Percentiles rank a stretch among this genome's conserved stretches.
These are phyloP conservation scores for Penicillium sp. DNA, from an alignment of 2,329 filamentous ascomycete genomes.

Conservation along the genomic window DNA sequence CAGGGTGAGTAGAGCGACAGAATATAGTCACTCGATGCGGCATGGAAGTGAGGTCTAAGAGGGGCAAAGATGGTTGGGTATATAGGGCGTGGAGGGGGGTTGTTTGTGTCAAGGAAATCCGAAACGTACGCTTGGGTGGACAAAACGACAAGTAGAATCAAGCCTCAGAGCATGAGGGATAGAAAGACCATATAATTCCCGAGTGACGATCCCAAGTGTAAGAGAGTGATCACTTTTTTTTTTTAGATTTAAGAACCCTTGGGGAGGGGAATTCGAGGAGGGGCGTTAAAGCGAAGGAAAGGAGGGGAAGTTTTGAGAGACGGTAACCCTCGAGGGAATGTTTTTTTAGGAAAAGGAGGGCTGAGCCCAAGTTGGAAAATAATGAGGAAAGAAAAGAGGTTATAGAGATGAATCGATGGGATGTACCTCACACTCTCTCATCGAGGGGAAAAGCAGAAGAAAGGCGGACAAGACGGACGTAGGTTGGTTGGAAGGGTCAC, in stretches of 20 bases:
- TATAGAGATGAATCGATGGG: slow-evolving; percentile 18
- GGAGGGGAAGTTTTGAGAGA: slow-evolving; percentile 17
- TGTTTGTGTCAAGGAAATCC: slow-evolving; percentile 10
- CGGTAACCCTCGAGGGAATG: slow-evolving; percentile 12
- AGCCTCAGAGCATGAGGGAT: slow-evolving; percentile 28
- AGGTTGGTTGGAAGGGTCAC: slow-evolving; percentile 26
- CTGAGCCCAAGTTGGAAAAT: slow-evolving; percentile 1
- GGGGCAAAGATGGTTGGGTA: slow-evolving; percentile 9
- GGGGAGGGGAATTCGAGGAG: slow-evolving; percentile 18
- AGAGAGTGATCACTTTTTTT: slow-evolving; percentile 13
- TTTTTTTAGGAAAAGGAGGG: background rate
- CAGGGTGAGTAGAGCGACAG: background rate
- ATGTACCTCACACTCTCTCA: slow-evolving; percentile 22
- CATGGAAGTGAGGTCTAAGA: background rate
- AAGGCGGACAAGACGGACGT: slow-evolving; percentile 17
- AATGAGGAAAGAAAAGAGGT: slow-evolving; percentile 1
- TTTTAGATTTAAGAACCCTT: slow-evolving; percentile 17
- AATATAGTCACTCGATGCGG: background rate
- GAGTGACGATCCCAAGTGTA: slow-evolving; percentile 21
- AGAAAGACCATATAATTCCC: slow-evolving; percentile 3
- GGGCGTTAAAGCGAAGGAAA: slow-evolving; percentile 25
- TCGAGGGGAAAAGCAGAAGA: slow-evolving; percentile 27
- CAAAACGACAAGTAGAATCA: slow-evolving; percentile 24
- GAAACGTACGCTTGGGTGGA: slow-evolving; percentile 27
- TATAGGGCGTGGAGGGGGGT: slow-evolving; percentile 15